Evolutionary conservation across 2,329 filamentous ascomycete genomes (phyloP).

Genomic region (Aspergillus sp.): DNA sequence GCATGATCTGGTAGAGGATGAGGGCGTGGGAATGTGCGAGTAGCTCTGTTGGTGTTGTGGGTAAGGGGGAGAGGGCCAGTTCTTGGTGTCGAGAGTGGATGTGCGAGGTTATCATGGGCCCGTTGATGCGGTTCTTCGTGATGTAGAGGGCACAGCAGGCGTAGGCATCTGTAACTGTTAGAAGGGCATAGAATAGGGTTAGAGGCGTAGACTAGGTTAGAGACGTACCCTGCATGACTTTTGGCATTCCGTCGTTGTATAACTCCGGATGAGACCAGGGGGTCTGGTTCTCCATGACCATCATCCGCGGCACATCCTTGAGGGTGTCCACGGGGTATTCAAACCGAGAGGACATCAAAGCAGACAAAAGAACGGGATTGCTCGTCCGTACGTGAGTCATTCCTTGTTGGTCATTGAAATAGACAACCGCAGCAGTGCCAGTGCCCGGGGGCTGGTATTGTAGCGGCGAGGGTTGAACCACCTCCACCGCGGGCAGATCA

Average conservation of each 20-base stretch:
- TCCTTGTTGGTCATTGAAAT: not conserved
- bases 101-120: slow-evolving; percentile 49
- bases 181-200: not conserved
- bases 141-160: slow-evolving; percentile 56
- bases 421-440: not conserved
- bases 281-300: slow-evolving; percentile 52
- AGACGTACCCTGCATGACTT: slow-evolving; percentile 48
- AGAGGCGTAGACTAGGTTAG: no score
- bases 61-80: slow-evolving; percentile 38
- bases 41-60: slow-evolving; percentile 24
- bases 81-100: slow-evolving; percentile 49
- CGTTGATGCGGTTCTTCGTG: slow-evolving; percentile 51
- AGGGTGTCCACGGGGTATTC: slow-evolving; percentile 48
- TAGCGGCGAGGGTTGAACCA: not conserved
- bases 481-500: not conserved
- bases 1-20: slow-evolving; percentile 51
- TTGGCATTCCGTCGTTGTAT: slow-evolving; percentile 54
- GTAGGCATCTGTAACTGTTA: slow-evolving; percentile 47
- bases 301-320: slow-evolving; percentile 41
- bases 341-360: slow-evolving; percentile 24
- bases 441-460: not conserved
- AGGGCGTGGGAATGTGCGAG: slow-evolving; percentile 51
- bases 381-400: not conserved
- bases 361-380: slow-evolving; percentile 16
- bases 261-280: slow-evolving; percentile 57